phyloP scores from a whole-genome alignment of 768 basidiomycete genomes.

The Boletus coccyginus region DNA sequence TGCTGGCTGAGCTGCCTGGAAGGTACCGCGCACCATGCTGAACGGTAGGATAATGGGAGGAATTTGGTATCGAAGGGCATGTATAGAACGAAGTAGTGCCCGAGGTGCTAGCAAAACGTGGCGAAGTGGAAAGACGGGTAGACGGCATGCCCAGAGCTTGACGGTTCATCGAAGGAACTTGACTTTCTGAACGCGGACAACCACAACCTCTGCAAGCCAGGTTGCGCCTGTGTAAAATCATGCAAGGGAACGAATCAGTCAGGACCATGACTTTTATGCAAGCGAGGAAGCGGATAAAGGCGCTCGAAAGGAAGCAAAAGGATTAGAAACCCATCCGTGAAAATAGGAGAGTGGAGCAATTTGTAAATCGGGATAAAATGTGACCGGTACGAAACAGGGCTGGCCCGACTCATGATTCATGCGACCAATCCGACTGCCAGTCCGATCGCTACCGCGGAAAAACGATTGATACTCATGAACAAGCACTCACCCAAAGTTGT shows the following conservation, averaged over 20 bases:
- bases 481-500: slow-evolving; percentile 77
- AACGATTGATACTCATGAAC: slow-evolving; percentile 1
- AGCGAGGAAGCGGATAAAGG: slow-evolving; percentile 10
- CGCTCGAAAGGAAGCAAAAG: slow-evolving; percentile 5
- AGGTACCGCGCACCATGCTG: slow-evolving; percentile 27
- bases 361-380: slow-evolving; percentile 24
- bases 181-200: slow-evolving; percentile 47
- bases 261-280: slow-evolving; percentile 34
- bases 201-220: slow-evolving; percentile 76
- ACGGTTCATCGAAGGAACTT: slow-evolving; percentile 30
- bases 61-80: slow-evolving; percentile 22
- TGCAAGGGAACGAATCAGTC: slow-evolving; percentile 47
- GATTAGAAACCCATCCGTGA: background rate
- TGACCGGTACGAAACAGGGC: slow-evolving; percentile 18
- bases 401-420: background rate
- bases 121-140: slow-evolving; percentile 24
- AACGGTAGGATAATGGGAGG: slow-evolving; percentile 29
- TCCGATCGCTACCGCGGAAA: slow-evolving; percentile 1
- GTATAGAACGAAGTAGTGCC: slow-evolving; percentile 16
- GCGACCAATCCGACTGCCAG: background rate
- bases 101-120: slow-evolving; percentile 20
- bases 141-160: slow-evolving; percentile 26
- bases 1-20: slow-evolving; percentile 26
- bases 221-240: slow-evolving; percentile 66
- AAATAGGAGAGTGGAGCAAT: slow-evolving; percentile 29